Conservation (phyloP, 805 yeast genomes). For the Saccharomycopsis babjevae region DNA sequence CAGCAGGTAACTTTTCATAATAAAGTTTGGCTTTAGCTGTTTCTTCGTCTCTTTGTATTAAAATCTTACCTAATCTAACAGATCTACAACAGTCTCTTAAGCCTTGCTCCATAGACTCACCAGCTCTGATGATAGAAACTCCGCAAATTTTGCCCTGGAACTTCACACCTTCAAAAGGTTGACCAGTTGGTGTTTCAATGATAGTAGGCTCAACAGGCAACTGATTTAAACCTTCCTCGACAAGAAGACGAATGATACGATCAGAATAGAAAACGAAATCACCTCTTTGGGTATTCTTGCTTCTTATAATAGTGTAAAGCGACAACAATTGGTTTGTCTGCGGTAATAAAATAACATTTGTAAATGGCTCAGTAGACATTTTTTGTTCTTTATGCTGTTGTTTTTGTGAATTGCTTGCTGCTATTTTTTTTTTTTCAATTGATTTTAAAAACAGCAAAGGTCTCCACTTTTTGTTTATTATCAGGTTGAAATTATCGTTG, state of each 20-base stretch:
- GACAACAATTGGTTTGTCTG: conserved; percentile 88
- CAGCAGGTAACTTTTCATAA: conserved; percentile 91
- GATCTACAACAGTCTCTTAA: conserved; percentile 94
- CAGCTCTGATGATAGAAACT: conserved; percentile 96
- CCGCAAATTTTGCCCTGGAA: conserved; percentile 95
- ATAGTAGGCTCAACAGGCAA: conserved; percentile 68
- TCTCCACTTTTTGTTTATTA: too few species aligned
- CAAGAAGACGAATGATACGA: conserved; percentile 83
- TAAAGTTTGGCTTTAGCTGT: conserved; percentile 87
- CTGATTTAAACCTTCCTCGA: conserved; percentile 91
- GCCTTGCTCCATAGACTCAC: conserved; percentile 99
- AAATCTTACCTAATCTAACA: conserved; percentile 90
- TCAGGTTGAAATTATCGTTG: too few species aligned
- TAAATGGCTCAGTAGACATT: conserved; percentile 27
- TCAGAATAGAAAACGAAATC: conserved; percentile 95
- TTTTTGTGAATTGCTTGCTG: neutral
- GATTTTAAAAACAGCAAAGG: too few species aligned
- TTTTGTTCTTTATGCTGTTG: neutral
- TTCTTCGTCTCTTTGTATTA: conserved; percentile 97
- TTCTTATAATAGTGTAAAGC: conserved; percentile 83
- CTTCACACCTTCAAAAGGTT: conserved; percentile 60
- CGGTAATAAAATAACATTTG: conserved; percentile 60
- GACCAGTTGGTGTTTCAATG: conserved; percentile 71
- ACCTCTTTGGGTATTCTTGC: conserved; percentile 67
- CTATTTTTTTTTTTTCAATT: neutral